Conservation (phyloP, 1,139 yeast genomes). For the Schizosaccharomyces versatilis region DNA sequence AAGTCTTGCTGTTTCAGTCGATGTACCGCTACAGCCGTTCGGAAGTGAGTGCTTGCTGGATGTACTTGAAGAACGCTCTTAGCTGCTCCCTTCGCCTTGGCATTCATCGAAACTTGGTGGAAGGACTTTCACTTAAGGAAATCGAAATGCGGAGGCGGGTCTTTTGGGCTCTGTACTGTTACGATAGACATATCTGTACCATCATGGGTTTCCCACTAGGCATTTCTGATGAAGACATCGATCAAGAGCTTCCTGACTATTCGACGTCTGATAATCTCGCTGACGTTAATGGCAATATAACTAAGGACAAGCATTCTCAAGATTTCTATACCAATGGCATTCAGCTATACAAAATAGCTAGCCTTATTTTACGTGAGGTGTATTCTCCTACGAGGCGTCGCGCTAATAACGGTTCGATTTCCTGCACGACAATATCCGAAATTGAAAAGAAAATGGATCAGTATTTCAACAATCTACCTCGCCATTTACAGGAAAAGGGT, state of each 20-base stretch:
- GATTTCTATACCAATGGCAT: background rate
- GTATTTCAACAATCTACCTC: slow-evolving; percentile 59
- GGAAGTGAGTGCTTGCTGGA: slow-evolving; percentile 23
- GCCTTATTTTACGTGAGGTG: background rate
- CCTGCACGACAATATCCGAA: background rate
- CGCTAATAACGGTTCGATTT: background rate
- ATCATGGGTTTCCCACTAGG: slow-evolving; percentile 69
- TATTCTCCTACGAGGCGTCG: background rate
- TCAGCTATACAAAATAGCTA: background rate
- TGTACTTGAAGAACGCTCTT: slow-evolving; percentile 74
- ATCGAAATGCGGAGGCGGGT: slow-evolving; percentile 64
- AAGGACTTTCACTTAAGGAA: slow-evolving; percentile 57
- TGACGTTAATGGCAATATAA: background rate
- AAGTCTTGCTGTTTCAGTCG: background rate
- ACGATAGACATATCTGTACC: slow-evolving; percentile 79
- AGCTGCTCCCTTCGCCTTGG: slow-evolving; percentile 77
- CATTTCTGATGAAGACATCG: slow-evolving; percentile 51
- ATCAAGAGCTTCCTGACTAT: slow-evolving; percentile 69
- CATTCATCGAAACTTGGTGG: slow-evolving; percentile 49
- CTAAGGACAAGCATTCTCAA: background rate
- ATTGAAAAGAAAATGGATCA: slow-evolving; percentile 49
- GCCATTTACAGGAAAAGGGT: slow-evolving; percentile 47
- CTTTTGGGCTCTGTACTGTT: slow-evolving; percentile 73
- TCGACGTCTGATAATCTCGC: background rate
- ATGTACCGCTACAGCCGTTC: background rate